Evolutionary conservation across 2,329 filamentous ascomycete genomes (phyloP).

Genomic region (Coniochaeta sp.): DNA sequence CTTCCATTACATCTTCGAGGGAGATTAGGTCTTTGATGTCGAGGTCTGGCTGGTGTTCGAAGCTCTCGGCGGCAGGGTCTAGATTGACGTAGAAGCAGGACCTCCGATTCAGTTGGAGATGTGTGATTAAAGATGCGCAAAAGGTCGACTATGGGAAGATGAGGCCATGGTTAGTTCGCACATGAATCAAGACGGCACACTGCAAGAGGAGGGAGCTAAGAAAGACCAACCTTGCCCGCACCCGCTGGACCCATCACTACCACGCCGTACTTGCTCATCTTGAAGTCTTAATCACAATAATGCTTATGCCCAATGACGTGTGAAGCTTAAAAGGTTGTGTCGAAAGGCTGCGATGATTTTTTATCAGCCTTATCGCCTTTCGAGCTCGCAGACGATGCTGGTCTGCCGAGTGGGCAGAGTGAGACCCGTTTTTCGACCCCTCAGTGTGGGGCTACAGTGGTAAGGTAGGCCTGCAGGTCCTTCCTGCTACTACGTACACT

Average conservation of each 20-base stretch:
- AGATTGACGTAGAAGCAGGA: constrained; percentile 98
- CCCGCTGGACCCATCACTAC: background rate
- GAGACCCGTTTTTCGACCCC: background rate
- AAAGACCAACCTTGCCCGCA: background rate
- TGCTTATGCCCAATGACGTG: too few relatives aligned
- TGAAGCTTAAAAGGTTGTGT: background rate
- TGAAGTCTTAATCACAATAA: background rate
- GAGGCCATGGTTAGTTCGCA: background rate
- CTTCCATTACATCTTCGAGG: constrained; percentile 93
- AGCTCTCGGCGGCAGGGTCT: constrained; percentile 89
- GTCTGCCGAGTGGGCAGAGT: background rate
- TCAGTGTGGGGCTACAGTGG: background rate
- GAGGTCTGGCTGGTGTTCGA: constrained; percentile 84
- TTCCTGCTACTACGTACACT: too few relatives aligned
- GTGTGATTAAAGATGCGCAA: constrained; percentile 85
- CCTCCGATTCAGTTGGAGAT: constrained; percentile 83
- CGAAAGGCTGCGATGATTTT: background rate
- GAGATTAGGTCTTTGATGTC: constrained; percentile 95
- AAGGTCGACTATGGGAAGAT: constrained; percentile 69
- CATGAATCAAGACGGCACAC: background rate
- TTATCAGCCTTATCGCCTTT: background rate
- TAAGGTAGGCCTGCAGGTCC: too few relatives aligned
- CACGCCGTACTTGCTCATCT: background rate
- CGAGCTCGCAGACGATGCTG: background rate
- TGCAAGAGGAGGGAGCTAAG: too few relatives aligned